Evolutionary conservation across 2,329 filamentous ascomycete species (phyloP).

Genomic region (Epichloe uncinata): DNA sequence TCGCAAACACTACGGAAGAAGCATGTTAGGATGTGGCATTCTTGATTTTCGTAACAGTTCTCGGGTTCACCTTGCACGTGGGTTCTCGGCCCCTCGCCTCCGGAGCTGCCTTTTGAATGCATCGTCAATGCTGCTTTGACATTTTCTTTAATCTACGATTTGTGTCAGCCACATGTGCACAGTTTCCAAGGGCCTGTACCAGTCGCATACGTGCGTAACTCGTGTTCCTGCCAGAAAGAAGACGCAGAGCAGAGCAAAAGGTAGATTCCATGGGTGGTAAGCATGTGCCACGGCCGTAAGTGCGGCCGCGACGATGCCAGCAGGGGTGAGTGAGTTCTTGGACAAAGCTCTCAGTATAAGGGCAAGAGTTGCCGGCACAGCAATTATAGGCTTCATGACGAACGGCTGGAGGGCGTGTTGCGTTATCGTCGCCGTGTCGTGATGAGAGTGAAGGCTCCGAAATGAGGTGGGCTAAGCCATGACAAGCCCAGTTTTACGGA

Average conservation of each 20-base stretch:
- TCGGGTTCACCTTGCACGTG: slow-evolving; percentile 55
- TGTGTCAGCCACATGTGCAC: not conserved
- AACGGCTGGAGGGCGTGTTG: not conserved
- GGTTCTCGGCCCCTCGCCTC: slow-evolving; percentile 71
- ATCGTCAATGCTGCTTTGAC: slow-evolving; percentile 74
- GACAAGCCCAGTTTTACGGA: too few relatives aligned
- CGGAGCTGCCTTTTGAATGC: slow-evolving; percentile 55
- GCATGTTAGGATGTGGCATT: not conserved
- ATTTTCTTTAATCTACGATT: slow-evolving; percentile 62
- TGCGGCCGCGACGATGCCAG: slow-evolving; percentile 58
- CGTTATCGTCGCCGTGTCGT: not conserved
- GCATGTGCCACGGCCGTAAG: slow-evolving; percentile 70
- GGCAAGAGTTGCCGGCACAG: slow-evolving; percentile 42
- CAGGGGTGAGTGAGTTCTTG: slow-evolving; percentile 64
- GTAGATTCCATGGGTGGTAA: slow-evolving; percentile 85
- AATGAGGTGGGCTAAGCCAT: not conserved
- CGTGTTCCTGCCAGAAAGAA: slow-evolving; percentile 81
- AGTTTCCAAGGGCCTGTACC: not conserved
- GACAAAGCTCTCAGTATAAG: slow-evolving; percentile 56
- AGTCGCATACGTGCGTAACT: slow-evolving; percentile 57
- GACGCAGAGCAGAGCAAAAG: slow-evolving; percentile 67
- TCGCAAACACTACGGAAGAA: slow-evolving; percentile 55
- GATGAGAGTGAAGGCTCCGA: not conserved
- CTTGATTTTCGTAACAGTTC: not conserved
- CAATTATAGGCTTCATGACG: slow-evolving; percentile 44